Evolutionary conservation across 208 protist genomes (phyloP).

Genomic region (Trypanosoma cruzi): DNA sequence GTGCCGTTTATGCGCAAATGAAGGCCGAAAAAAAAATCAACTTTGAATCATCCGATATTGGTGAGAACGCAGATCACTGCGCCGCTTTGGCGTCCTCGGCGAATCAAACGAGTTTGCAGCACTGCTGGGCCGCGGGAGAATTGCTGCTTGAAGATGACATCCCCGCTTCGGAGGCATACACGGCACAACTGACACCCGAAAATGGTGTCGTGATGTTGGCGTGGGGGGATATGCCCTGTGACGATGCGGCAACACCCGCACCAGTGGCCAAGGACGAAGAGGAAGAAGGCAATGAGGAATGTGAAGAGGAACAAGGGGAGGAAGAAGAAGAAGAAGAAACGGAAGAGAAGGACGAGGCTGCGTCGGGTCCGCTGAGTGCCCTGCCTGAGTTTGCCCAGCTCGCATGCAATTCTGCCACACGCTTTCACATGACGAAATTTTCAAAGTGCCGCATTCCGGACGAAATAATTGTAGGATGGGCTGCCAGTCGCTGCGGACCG

Average conservation of each 20-base stretch:
- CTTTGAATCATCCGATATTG: slow-evolving; percentile 62
- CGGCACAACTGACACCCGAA: slow-evolving; percentile 56
- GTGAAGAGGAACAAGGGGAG: slow-evolving; percentile 6
- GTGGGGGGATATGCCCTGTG: slow-evolving; percentile 62
- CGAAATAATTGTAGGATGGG: slow-evolving; percentile 47
- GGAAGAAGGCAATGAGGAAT: slow-evolving; percentile 3
- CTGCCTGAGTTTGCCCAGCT: slow-evolving; percentile 60
- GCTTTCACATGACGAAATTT: slow-evolving; percentile 38
- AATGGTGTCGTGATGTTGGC: slow-evolving; percentile 46
- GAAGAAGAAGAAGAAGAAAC: slow-evolving; percentile 11
- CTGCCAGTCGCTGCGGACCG: slow-evolving; percentile 20
- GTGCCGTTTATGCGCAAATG: slow-evolving; percentile 58
- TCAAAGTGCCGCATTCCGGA: slow-evolving; percentile 35
- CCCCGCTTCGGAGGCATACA: slow-evolving; percentile 38
- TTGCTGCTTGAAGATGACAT: slow-evolving; percentile 65
- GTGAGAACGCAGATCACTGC: slow-evolving; percentile 41
- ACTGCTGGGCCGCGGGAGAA: slow-evolving; percentile 47
- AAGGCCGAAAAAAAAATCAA: slow-evolving; percentile 48
- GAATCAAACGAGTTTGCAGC: slow-evolving; percentile 42
- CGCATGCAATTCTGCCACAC: slow-evolving; percentile 30
- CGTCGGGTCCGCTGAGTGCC: slow-evolving; percentile 39
- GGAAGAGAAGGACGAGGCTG: slow-evolving; percentile 11
- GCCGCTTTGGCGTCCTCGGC: slow-evolving; percentile 39
- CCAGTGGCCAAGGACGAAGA: background rate
- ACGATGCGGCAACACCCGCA: background rate